Percentiles rank a stretch among this genome's conserved stretches.
These are phyloP conservation scores for Sporisorium iseilematis-ciliati DNA, from an alignment of 1,284 basidiomycete genomes.

Conservation along the genomic window DNA sequence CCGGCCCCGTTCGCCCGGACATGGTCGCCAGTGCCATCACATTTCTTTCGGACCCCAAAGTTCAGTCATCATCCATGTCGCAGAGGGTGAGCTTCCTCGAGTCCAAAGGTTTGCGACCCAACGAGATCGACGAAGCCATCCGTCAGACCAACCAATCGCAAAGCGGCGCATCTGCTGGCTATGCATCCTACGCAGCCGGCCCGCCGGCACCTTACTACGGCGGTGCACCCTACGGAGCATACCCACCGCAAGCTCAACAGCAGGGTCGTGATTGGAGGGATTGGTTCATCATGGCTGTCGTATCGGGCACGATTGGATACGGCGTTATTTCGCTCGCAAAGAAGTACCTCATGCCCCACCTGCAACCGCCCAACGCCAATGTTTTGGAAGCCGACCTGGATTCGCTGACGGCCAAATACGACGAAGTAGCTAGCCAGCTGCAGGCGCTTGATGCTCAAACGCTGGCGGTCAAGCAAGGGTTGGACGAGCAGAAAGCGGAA, in stretches of 20 bases:
- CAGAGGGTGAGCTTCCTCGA: constrained; percentile 93
- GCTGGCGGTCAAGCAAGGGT: constrained; percentile 78
- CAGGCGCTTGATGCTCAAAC: constrained; percentile 84
- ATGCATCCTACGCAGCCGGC: constrained; percentile 34
- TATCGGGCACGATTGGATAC: constrained; percentile 90
- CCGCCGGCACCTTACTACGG: constrained; percentile 47
- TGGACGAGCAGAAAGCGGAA: constrained; percentile 84
- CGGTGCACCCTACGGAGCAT: constrained; percentile 32
- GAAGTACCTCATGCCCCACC: constrained; percentile 93
- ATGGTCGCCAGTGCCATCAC: constrained; percentile 65
- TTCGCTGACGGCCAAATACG: constrained; percentile 88
- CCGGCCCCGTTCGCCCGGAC: constrained; percentile 54
- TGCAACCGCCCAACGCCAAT: constrained; percentile 87
- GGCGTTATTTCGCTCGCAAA: constrained; percentile 86
- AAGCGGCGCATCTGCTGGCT: constrained; percentile 23
- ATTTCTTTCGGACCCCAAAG: constrained; percentile 72
- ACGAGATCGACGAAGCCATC: constrained; percentile 90
- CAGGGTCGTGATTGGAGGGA: constrained; percentile 67
- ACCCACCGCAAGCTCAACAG: constrained; percentile 37
- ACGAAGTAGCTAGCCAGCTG: constrained; percentile 81
- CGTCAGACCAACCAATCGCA: constrained; percentile 70
- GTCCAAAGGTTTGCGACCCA: constrained; percentile 85
- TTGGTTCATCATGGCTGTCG: constrained; percentile 83
- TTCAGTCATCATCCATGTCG: constrained; percentile 78
- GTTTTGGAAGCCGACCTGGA: constrained; percentile 90